These are phyloP conservation scores for Exserohilum turcica DNA, from an alignment of 2,329 filamentous ascomycete genomes.

Conservation along the genomic window DNA sequence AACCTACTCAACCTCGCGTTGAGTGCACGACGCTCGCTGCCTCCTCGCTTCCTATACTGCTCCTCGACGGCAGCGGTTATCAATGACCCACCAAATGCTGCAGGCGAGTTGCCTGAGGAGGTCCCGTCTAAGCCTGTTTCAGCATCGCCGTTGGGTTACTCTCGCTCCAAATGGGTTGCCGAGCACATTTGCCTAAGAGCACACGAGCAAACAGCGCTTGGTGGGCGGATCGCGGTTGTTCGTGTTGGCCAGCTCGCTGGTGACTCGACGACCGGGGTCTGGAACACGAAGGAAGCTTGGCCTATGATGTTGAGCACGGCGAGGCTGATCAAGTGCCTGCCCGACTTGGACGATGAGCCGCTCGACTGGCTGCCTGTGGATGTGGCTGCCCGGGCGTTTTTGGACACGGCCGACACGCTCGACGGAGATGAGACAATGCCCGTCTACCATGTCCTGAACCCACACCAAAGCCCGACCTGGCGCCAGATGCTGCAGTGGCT, in stretches of 20 bases:
- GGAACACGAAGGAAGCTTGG: conserved; percentile 44
- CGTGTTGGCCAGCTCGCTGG: conserved; percentile 52
- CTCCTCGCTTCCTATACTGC: conserved; percentile 56
- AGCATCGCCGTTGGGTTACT: conserved; percentile 60
- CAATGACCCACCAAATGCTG: conserved; percentile 20
- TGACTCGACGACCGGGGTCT: conserved; percentile 31
- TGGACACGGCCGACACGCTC: conserved; percentile 40
- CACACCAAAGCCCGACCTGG: conserved; percentile 53
- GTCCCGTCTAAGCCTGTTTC: conserved; percentile 50
- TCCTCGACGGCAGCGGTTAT: conserved; percentile 58
- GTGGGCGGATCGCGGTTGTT: conserved; percentile 37
- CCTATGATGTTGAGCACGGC: conserved; percentile 45
- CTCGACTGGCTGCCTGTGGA: conserved; percentile 45
- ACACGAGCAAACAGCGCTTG: conserved; percentile 34
- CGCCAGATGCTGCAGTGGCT: conserved; percentile 55
- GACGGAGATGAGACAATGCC: conserved; percentile 13
- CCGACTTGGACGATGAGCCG: conserved; percentile 34
- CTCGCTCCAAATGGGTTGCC: conserved; percentile 62
- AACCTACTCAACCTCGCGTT: conserved; percentile 57
- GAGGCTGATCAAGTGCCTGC: conserved; percentile 35
- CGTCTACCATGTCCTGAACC: conserved; percentile 59
- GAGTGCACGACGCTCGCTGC: conserved; percentile 31
- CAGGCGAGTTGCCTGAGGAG: conserved; percentile 47
- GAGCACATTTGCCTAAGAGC: conserved; percentile 59
- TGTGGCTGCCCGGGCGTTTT: conserved; percentile 55